These are phyloP conservation scores for Aspergillus fumigatus DNA, from an alignment of 2,329 filamentous ascomycete species.

Conservation along the genomic window DNA sequence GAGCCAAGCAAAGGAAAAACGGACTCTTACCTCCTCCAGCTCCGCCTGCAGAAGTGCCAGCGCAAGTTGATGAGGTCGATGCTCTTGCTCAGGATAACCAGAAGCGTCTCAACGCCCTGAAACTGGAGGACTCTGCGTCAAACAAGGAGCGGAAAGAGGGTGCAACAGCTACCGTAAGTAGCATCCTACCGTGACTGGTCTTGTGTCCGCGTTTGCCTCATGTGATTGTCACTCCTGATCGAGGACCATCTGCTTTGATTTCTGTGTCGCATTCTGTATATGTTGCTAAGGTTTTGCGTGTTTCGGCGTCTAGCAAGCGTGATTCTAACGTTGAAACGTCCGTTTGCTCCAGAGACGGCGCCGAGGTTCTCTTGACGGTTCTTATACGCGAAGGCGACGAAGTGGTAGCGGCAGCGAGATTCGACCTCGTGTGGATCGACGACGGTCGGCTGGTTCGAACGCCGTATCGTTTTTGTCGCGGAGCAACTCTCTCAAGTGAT, in stretches of 20 bases:
- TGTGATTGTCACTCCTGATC: constrained; percentile 16
- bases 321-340: constrained; percentile 45
- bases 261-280: constrained; percentile 24
- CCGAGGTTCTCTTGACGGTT: constrained; percentile 36
- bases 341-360: constrained; percentile 45
- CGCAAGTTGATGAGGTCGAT: constrained; percentile 66
- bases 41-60: constrained; percentile 42
- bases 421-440: constrained; percentile 36
- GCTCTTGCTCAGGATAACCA: constrained; percentile 75
- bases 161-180: constrained; percentile 43
- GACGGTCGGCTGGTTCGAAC: constrained; percentile 36
- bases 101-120: constrained; percentile 82
- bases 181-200: constrained; percentile 25
- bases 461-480: constrained; percentile 35
- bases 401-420: constrained; percentile 40
- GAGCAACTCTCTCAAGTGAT: constrained; percentile 41
- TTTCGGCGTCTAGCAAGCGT: constrained; percentile 38
- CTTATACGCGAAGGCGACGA: constrained; percentile 34
- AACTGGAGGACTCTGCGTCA: constrained; percentile 64
- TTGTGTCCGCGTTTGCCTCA: constrained; percentile 17
- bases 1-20: constrained; percentile 67
- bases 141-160: constrained; percentile 48
- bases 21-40: constrained; percentile 35
- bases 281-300: constrained; percentile 38
- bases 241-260: constrained; percentile 6